Percentiles rank a stretch among this genome's conserved stretches.
phyloP scores from a whole-genome alignment of 2,329 filamentous ascomycete genomes.

The Diaporthe capsici region DNA sequence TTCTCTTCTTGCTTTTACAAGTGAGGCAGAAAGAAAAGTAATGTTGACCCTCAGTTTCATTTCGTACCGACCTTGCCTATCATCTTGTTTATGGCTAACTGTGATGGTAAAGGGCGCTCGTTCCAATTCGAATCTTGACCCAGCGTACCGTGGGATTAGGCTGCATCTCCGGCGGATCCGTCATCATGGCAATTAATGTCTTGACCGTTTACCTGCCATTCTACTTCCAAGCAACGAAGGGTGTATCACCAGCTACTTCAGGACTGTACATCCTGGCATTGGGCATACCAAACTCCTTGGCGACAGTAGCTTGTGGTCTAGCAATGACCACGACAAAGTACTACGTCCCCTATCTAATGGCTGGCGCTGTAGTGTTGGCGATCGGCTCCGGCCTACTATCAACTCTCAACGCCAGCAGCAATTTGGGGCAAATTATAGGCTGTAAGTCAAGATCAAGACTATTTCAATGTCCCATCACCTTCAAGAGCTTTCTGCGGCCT shows the following conservation, averaged over 20 bases:
- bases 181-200: slow-evolving; percentile 25
- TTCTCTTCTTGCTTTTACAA: slow-evolving; percentile 28
- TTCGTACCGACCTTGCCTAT: background rate
- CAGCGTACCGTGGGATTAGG: slow-evolving; percentile 34
- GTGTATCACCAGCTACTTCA: slow-evolving; percentile 30
- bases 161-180: slow-evolving; percentile 29
- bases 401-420: background rate
- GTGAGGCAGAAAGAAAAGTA: slow-evolving; percentile 35
- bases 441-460: background rate
- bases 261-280: slow-evolving; percentile 35
- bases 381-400: slow-evolving; percentile 30
- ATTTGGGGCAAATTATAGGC: slow-evolving; percentile 4
- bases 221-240: slow-evolving; percentile 33
- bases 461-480: accelerated
- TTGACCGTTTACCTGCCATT: slow-evolving; percentile 23
- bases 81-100: background rate
- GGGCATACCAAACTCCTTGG: slow-evolving; percentile 14
- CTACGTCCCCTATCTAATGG: slow-evolving; percentile 30
- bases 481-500: background rate
- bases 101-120: background rate
- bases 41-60: too few species aligned
- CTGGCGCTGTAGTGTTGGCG: slow-evolving; percentile 19
- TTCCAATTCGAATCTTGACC: slow-evolving; percentile 28
- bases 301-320: slow-evolving; percentile 29
- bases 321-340: slow-evolving; percentile 4